Percentiles rank a stretch among this genome's conserved stretches.
Evolutionary conservation across 495 filamentous ascomycete genomes (phyloP).

Genomic region (Talaromyces trachyspermus): DNA sequence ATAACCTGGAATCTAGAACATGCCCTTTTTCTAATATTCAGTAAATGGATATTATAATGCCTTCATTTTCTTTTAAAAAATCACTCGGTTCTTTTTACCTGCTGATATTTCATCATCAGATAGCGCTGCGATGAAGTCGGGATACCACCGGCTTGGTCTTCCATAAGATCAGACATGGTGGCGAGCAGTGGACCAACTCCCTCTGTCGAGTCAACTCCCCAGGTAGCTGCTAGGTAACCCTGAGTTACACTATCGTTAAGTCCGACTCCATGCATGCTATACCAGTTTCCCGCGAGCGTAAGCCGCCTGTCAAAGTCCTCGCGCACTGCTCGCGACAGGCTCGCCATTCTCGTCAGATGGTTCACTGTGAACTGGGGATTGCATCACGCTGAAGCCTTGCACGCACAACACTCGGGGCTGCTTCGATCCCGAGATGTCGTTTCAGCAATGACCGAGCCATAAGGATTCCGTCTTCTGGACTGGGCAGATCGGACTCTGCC

Average conservation of each 20-base stretch:
- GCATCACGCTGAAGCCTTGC: conserved; percentile 65
- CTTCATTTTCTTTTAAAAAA: too few relatives aligned
- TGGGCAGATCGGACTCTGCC: conserved; percentile 43
- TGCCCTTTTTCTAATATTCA: too few relatives aligned
- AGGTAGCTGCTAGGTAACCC: conserved; percentile 28
- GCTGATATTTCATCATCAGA: conserved; percentile 5
- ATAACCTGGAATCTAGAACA: too few relatives aligned
- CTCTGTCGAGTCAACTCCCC: conserved; percentile 21
- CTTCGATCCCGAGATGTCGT: conserved; percentile 66
- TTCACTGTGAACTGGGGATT: conserved; percentile 87
- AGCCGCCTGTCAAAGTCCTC: conserved; percentile 54
- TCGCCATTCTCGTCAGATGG: conserved; percentile 56
- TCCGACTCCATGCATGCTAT: conserved; percentile 47
- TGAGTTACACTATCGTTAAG: conserved; percentile 57
- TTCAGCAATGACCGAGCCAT: conserved; percentile 63
- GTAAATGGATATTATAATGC: too few relatives aligned
- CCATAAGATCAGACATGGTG: conserved; percentile 30
- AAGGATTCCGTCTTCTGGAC: conserved; percentile 51
- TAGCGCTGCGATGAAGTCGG: conserved; percentile 21
- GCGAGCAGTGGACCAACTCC: conserved; percentile 11
- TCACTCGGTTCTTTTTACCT: not conserved
- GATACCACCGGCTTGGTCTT: conserved; percentile 28
- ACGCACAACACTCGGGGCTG: conserved; percentile 45
- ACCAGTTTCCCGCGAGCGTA: conserved; percentile 73
- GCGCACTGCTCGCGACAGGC: conserved; percentile 47